Conservation (phyloP, 305 asterid genomes). For the Fraxinus albicans region DNA sequence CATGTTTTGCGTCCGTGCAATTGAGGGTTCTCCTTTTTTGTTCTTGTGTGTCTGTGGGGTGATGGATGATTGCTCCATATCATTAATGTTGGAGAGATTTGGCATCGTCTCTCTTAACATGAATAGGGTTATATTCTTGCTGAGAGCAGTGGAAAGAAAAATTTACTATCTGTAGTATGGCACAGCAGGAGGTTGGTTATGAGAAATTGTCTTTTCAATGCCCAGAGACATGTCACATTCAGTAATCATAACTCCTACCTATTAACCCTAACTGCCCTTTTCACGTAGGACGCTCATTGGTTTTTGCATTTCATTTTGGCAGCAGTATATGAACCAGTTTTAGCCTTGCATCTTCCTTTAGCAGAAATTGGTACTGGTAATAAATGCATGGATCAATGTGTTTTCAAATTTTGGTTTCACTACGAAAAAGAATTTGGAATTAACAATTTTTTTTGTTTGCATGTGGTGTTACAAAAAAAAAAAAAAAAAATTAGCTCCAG, state of each 20-base stretch:
- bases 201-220: constrained; percentile 55
- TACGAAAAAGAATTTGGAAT: constrained; percentile 6
- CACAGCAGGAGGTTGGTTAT: constrained; percentile 38
- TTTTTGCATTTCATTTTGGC: constrained; percentile 30
- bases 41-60: constrained; percentile 16
- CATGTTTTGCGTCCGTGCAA: not conserved
- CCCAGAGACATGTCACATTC: constrained; percentile 38
- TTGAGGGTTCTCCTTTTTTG: constrained; percentile 1
- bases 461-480: not conserved
- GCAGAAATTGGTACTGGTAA: constrained; percentile 1
- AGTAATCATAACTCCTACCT: constrained; percentile 38
- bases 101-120: constrained; percentile 11
- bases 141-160: constrained; percentile 25
- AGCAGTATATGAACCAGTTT: constrained; percentile 21
- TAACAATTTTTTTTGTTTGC: not conserved
- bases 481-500: not conserved
- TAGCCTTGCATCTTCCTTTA: constrained; percentile 23
- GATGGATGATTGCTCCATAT: constrained; percentile 33
- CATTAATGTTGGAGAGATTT: constrained; percentile 35
- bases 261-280: constrained; percentile 25
- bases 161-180: constrained; percentile 28
- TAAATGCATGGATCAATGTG: constrained; percentile 18
- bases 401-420: constrained; percentile 10
- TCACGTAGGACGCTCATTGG: not conserved
- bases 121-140: constrained; percentile 24